A percentile compares a stretch with the other conserved stretches of the same genome.
phyloP scores from a whole-genome alignment of 1,139 yeast genomes.

The Eremothecium coryli region DNA sequence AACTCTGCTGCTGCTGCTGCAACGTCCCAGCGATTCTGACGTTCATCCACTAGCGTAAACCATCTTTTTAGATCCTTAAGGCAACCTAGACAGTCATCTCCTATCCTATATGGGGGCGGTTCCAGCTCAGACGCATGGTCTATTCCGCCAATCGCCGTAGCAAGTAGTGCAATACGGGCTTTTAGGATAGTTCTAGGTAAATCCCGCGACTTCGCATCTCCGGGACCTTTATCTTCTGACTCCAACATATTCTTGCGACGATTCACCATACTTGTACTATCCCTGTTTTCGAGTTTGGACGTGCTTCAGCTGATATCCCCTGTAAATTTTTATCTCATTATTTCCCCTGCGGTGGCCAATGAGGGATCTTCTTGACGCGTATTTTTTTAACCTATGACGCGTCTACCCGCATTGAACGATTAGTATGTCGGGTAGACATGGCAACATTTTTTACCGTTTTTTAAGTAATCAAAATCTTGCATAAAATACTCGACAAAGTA shows the following conservation, averaged over 20 bases:
- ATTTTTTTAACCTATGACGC: no score
- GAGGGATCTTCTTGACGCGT: no score
- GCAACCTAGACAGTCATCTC: constrained; percentile 88
- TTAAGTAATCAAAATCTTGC: no score
- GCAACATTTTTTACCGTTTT: no score
- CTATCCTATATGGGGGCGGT: constrained; percentile 60
- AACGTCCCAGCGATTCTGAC: constrained; percentile 59
- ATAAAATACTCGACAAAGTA: no score
- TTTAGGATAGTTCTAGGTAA: constrained; percentile 17
- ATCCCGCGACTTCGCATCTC: constrained; percentile 1
- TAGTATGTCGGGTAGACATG: no score
- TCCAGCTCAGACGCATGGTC: constrained; percentile 34
- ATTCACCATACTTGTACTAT: neutral
- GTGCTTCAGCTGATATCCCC: no score
- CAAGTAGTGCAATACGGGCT: constrained; percentile 29
- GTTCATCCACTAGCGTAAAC: constrained; percentile 77
- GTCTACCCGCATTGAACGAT: no score
- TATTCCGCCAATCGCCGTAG: constrained; percentile 32
- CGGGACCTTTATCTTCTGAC: neutral
- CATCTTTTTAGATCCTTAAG: constrained; percentile 80
- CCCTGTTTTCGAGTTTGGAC: no score
- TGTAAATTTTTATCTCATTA: no score
- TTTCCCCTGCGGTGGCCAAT: no score
- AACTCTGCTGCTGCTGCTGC: constrained; percentile 84
- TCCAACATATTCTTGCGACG: neutral